Conservation (phyloP, 78 protist species). For the Protostelium mycophagum region DNA sequence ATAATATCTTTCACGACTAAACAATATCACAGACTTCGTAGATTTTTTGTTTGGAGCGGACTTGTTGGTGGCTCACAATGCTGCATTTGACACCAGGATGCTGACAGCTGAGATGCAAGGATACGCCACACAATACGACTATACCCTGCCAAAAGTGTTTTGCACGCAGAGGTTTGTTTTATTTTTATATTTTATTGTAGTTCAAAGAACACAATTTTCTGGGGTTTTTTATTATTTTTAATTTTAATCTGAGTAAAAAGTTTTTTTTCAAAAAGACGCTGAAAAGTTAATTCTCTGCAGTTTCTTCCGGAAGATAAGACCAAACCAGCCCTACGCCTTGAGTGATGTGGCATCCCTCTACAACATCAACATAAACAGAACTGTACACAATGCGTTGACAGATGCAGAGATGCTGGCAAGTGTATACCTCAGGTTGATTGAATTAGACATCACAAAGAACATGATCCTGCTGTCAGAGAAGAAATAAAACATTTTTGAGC, state of each 20-base stretch:
- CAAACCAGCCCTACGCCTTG: not conserved
- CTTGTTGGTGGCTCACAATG: conserved; percentile 39
- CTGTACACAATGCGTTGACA: conserved; percentile 48
- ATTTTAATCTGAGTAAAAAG: not conserved
- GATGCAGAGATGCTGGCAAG: conserved; percentile 49
- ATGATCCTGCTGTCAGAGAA: not conserved
- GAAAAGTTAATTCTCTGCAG: conserved; percentile 28
- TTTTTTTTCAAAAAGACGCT: not conserved
- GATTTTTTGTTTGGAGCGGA: conserved; percentile 43
- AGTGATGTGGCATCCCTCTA: not conserved
- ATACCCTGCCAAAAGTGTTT: conserved; percentile 26
- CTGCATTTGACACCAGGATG: conserved; percentile 49
- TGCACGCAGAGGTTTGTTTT: conserved; percentile 38
- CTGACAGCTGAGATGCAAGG: conserved; percentile 31
- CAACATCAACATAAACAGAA: not conserved
- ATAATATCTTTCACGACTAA: too few species aligned
- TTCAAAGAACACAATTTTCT: conserved; percentile 15
- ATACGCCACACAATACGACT: conserved; percentile 10
- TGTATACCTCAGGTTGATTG: conserved; percentile 4
- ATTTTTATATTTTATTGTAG: not conserved
- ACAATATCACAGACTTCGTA: conserved; percentile 36
- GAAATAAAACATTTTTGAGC: too few species aligned
- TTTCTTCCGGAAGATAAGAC: conserved; percentile 14
- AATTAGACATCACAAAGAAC: not conserved
- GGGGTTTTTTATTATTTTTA: conserved; percentile 8